Conservation (phyloP, 1,139 yeast species). For the Kodamaea sp. region DNA sequence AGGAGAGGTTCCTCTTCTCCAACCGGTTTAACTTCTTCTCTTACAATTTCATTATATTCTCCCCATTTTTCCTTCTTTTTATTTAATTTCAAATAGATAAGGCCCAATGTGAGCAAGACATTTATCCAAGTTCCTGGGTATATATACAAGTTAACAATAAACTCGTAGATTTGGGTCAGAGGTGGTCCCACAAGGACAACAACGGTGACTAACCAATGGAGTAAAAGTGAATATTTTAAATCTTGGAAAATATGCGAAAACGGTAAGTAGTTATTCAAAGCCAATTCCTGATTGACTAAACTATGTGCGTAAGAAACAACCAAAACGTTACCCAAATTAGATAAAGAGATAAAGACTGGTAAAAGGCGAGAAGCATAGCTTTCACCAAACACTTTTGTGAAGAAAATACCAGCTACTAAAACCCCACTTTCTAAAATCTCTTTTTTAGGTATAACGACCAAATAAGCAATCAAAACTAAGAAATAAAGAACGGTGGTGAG, state of each 20-base stretch:
- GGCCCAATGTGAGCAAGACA: constrained; percentile 38
- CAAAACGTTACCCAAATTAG: constrained; percentile 75
- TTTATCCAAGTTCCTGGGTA: constrained; percentile 55
- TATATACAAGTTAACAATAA: constrained; percentile 46
- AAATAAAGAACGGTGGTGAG: constrained; percentile 60
- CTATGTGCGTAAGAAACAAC: constrained; percentile 79
- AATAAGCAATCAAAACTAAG: constrained; percentile 67
- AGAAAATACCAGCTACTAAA: constrained; percentile 70
- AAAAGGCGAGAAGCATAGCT: constrained; percentile 58
- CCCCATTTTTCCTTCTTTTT: constrained; percentile 32
- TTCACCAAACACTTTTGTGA: constrained; percentile 68
- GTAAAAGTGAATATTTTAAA: constrained; percentile 40
- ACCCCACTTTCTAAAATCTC: constrained; percentile 60
- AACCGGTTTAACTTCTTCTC: not conserved
- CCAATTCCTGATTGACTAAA: constrained; percentile 71
- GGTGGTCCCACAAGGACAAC: constrained; percentile 45
- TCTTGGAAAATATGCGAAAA: constrained; percentile 56
- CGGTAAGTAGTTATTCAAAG: constrained; percentile 69
- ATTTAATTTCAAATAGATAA: constrained; percentile 37
- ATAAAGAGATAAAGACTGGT: constrained; percentile 69
- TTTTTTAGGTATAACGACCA: constrained; percentile 70
- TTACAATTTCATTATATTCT: constrained; percentile 16
- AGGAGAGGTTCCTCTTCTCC: not conserved
- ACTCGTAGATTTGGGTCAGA: constrained; percentile 44
- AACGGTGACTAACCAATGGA: constrained; percentile 50